Evolutionary conservation across 768 basidiomycete genomes (phyloP), one percentile per base, ranked within the genome.

Genomic region (Suillus fuscotomentosus): DNA sequence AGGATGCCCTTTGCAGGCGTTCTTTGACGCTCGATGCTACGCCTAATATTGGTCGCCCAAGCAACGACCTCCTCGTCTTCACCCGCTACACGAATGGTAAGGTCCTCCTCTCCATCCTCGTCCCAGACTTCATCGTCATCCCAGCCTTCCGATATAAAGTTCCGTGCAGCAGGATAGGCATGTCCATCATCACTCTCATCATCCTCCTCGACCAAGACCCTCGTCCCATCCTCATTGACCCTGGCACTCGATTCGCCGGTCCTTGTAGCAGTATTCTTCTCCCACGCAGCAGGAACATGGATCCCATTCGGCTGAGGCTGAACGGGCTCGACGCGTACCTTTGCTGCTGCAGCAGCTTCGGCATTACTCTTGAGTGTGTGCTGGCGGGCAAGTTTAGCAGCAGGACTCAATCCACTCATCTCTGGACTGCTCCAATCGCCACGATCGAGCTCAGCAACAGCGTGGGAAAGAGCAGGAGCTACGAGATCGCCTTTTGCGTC

Each of bases 361-460:
- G 85, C 85, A 68, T 92, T 93, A 62, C 84, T 92, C 80, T 90
- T 93, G 65, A 97, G 85, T 5, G 95, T 97, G 75, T 97, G 95
- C 74, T 95, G 93, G 48, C 95, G 75, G 1, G 93, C 95, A 13
- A 97, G 83, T 74, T 91, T 89, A 3, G 95, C 95, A 17, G 95
- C 95, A 8, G 95, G 95, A 70, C 91, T 92, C 27, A 97, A 78
- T 9, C 94, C 95, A 60, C 83, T 86, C 79, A 93, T 76, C 63
- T 83, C 77, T 5, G 81, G 74, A 66, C 78, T 79, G 56, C 79
- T 85, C 87, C 90, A 91, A 14, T 78, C 74, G 34, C 73, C 75
- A 68, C 91, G 82, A 67, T 95, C 95, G 63, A 92, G 81, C 78
- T 97, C 94, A 2, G 89, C 95, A 15, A 92, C 89, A 47, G 88